Conservation (phyloP, 306 rosid genomes). For the Sesbania bispinosa region DNA sequence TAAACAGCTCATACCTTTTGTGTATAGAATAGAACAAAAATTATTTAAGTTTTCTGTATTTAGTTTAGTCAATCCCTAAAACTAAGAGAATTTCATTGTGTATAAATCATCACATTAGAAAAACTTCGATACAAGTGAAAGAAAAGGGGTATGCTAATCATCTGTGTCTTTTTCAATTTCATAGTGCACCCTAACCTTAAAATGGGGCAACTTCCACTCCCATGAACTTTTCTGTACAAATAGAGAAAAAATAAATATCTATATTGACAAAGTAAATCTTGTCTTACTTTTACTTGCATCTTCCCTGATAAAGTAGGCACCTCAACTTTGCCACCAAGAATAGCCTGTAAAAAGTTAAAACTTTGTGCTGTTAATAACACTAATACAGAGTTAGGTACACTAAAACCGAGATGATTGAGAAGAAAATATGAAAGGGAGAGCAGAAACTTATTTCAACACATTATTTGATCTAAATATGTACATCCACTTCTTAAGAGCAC, state of each 20-base stretch:
- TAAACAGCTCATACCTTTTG: too few species aligned
- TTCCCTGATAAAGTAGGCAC: slow-evolving; percentile 88
- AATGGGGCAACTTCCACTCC: background rate
- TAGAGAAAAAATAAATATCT: background rate
- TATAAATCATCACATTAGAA: background rate
- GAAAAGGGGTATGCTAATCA: background rate
- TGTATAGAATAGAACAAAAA: background rate
- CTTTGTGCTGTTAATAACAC: slow-evolving; percentile 1
- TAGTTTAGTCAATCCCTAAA: background rate
- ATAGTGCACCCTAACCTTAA: background rate
- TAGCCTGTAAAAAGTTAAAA: slow-evolving; percentile 65
- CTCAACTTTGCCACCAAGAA: slow-evolving; percentile 89
- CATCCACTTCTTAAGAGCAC: background rate
- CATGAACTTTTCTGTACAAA: background rate
- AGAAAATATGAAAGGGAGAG: background rate
- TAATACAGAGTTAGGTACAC: background rate
- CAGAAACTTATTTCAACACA: background rate
- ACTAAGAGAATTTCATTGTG: background rate
- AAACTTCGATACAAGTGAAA: background rate
- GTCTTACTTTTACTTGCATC: slow-evolving; percentile 61
- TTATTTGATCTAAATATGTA: slow-evolving; percentile 11
- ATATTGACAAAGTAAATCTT: slow-evolving; percentile 15
- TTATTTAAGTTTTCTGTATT: background rate
- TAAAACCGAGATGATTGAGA: background rate
- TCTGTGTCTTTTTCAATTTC: background rate